Evolutionary conservation across 805 yeast genomes (phyloP).

Genomic region (Suhomyces canberraensis): DNA sequence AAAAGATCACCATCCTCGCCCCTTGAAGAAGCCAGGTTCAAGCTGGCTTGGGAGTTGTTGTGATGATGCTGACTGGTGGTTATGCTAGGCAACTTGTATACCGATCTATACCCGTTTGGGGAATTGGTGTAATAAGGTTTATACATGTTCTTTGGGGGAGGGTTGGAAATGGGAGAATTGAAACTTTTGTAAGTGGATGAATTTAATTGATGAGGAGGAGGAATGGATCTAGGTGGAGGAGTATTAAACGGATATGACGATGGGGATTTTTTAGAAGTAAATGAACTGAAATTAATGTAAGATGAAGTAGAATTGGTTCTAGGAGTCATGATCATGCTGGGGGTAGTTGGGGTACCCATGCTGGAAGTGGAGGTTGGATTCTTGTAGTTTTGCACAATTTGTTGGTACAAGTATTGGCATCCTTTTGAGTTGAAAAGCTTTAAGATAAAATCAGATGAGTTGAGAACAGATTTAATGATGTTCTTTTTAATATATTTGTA

Average conservation of each 20-base stretch:
- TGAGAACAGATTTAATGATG: conserved; percentile 25
- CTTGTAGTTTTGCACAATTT: conserved; percentile 5
- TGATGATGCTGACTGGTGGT: conserved; percentile 15
- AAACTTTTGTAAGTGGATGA: conserved; percentile 5
- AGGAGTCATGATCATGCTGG: conserved; percentile 5
- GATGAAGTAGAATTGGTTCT: conserved; percentile 4
- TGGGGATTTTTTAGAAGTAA: conserved; percentile 1
- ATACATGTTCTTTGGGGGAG: conserved; percentile 6
- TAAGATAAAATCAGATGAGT: conserved; percentile 26
- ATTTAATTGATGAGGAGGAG: conserved; percentile 11
- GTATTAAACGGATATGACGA: conserved; percentile 2
- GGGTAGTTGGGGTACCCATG: not conserved
- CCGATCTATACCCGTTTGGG: conserved; percentile 4
- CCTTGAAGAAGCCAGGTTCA: conserved; percentile 16
- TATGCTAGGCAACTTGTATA: conserved; percentile 8
- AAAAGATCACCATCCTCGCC: conserved; percentile 16
- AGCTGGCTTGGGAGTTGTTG: conserved; percentile 26
- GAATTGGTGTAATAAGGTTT: conserved; percentile 8
- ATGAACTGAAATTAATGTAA: conserved; percentile 3
- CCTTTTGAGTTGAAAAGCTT: conserved; percentile 27
- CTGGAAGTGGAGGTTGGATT: conserved; percentile 3
- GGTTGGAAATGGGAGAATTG: conserved; percentile 3
- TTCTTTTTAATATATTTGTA: conserved; percentile 21
- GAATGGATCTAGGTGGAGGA: conserved; percentile 9
- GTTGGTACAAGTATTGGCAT: conserved; percentile 24